Conservation (phyloP, 1,284 basidiomycete species). For the Boletus hoseneyae region DNA sequence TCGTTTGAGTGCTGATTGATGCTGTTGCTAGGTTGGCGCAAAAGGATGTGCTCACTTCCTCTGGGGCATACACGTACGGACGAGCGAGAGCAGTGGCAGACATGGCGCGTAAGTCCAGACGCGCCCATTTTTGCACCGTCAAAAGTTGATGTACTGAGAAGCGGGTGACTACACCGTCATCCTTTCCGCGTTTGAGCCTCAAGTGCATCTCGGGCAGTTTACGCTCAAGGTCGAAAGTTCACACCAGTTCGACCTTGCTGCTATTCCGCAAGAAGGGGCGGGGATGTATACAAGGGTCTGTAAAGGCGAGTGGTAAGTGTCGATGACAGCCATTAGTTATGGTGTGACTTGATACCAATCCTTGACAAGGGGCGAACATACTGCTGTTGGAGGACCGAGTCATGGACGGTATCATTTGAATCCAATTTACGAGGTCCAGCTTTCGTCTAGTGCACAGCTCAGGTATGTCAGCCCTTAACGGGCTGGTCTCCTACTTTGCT, state of each 20-base stretch:
- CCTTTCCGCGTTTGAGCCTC: slow-evolving; percentile 78
- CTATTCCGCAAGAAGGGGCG: slow-evolving; percentile 86
- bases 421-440: slow-evolving; percentile 62
- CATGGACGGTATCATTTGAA: slow-evolving; percentile 63
- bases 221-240: slow-evolving; percentile 62
- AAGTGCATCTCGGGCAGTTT: slow-evolving; percentile 60
- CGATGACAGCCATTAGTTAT: background rate
- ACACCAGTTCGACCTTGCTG: slow-evolving; percentile 60
- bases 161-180: slow-evolving; percentile 82
- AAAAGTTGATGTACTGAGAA: slow-evolving; percentile 31
- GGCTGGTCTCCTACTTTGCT: background rate
- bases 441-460: slow-evolving; percentile 52
- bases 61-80: slow-evolving; percentile 83
- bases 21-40: slow-evolving; percentile 44
- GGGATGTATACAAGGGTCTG: slow-evolving; percentile 81
- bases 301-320: slow-evolving; percentile 65
- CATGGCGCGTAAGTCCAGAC: slow-evolving; percentile 48
- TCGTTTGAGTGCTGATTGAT: background rate
- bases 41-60: slow-evolving; percentile 69
- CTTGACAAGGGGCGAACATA: slow-evolving; percentile 45
- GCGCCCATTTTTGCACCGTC: background rate
- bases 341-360: background rate
- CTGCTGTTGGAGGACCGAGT: slow-evolving; percentile 65
- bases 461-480: slow-evolving; percentile 45
- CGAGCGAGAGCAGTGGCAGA: slow-evolving; percentile 55